Evolutionary conservation across 768 basidiomycete species (phyloP), one percentile per base, ranked within the genome.

Genomic region (Mycena chlorophos): DNA sequence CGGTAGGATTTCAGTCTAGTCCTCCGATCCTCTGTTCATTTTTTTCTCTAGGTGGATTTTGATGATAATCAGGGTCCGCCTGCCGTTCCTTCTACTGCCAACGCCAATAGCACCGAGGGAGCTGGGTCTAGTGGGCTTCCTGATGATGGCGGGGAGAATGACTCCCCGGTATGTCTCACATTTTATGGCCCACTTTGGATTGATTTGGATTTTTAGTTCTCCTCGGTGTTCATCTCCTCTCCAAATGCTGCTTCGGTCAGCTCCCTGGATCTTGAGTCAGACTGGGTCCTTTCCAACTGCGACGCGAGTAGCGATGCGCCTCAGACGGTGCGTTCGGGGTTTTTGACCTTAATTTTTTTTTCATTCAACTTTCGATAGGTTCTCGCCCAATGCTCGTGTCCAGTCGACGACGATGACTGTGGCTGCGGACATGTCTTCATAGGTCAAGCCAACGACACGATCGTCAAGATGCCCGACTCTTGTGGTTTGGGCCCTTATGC

Each of bases 401-500:
- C 50, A 37, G 38, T 5, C 13, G 40, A 50, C 5, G 43, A 59
- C 23, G 50, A 59, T 16, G 53, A 25, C 27, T 52, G 49, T 6
- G 54, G 53, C 10, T 68, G 65, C 39, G 28, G 50, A 22, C 66
- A 68, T 48, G 66, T 68, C 25, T 59, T 68, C 27, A 56, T 63
- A 30, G 65, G 62, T 8, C 55, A 56, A 2, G 65, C 65, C 12
- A 59, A 63, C 38, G 40, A 68, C 40, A 68, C 67, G 4, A 68
- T 68, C 38, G 64, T 66, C 40, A 49, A 61, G 54, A 50, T 68
- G 51, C 67, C 67, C 3, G 51, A 52, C 13, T 53, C 45, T 16
- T 68, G 67, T 56, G 67, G 67, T 2, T 60, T 58, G 26, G 67
- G 67, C 2, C 67, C 67, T 16, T 68, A 66, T 29, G 67, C 64